Conservation (phyloP, 1,284 basidiomycete genomes). For the Apiotrichum domesticum region DNA sequence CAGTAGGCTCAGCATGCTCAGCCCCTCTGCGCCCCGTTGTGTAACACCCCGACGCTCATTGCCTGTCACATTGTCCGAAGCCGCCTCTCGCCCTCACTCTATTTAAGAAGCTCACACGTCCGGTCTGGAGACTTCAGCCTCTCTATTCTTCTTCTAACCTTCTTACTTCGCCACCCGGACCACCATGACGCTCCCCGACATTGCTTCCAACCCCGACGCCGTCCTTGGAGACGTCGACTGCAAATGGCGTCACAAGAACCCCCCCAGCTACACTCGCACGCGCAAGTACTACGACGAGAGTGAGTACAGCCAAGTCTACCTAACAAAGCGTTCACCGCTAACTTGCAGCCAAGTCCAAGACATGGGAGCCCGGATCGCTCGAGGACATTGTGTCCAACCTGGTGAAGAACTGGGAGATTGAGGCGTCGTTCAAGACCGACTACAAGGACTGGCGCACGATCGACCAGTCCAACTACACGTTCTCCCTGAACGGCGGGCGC, state of each 20-base stretch:
- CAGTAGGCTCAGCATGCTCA: too few relatives aligned
- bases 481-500: slow-evolving; percentile 11
- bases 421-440: slow-evolving; percentile 19
- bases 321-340: not conserved
- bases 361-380: slow-evolving; percentile 12
- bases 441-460: slow-evolving; percentile 9
- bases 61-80: too few relatives aligned
- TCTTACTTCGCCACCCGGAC: too few relatives aligned
- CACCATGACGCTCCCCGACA: slow-evolving; percentile 11
- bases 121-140: too few relatives aligned
- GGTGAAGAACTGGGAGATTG: slow-evolving; percentile 21
- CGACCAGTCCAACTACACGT: slow-evolving; percentile 11
- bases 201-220: slow-evolving; percentile 15
- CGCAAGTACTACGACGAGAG: slow-evolving; percentile 13
- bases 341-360: slow-evolving; percentile 9
- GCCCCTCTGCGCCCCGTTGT: too few relatives aligned
- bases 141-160: too few relatives aligned
- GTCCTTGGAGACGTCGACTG: slow-evolving; percentile 12
- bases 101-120: too few relatives aligned
- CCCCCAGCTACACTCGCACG: slow-evolving; percentile 13
- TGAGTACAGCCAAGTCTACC: slow-evolving; percentile 1
- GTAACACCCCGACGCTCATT: too few relatives aligned
- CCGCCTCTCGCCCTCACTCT: too few relatives aligned
- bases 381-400: slow-evolving; percentile 14
- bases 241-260: slow-evolving; percentile 10